Percentiles rank a stretch among this genome's conserved stretches.
Conservation (phyloP, 1,139 yeast genomes). For the Geotrichum candidum region DNA sequence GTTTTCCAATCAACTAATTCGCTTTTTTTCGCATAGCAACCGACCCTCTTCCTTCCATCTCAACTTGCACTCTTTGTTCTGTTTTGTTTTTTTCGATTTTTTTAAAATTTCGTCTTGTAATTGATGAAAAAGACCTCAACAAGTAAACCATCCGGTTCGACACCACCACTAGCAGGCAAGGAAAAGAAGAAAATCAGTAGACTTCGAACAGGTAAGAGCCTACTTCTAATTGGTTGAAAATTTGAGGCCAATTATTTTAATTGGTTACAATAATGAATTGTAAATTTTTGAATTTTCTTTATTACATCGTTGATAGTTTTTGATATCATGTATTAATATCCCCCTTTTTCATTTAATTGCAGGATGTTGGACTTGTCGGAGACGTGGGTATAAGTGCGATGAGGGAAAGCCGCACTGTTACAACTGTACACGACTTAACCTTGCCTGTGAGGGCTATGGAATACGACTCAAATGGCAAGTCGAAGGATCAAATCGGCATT, state of each 20-base stretch:
- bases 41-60: background rate
- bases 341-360: background rate
- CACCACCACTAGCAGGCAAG: constrained; percentile 3
- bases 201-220: constrained; percentile 25
- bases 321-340: background rate
- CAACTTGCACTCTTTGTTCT: background rate
- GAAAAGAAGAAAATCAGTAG: constrained; percentile 27
- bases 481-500: constrained; percentile 16
- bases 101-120: background rate
- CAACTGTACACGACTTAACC: constrained; percentile 20
- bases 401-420: constrained; percentile 42
- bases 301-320: background rate
- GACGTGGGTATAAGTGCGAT: constrained; percentile 78
- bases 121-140: background rate
- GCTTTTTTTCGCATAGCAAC: background rate
- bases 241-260: background rate
- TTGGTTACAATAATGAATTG: background rate
- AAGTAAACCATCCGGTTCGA: background rate
- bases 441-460: constrained; percentile 29
- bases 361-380: constrained; percentile 79
- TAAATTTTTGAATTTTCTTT: background rate
- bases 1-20: background rate
- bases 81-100: background rate
- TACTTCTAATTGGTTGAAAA: background rate
- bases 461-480: constrained; percentile 30